phyloP scores from a whole-genome alignment of 2,329 filamentous ascomycete genomes.

The Capronia americana region DNA sequence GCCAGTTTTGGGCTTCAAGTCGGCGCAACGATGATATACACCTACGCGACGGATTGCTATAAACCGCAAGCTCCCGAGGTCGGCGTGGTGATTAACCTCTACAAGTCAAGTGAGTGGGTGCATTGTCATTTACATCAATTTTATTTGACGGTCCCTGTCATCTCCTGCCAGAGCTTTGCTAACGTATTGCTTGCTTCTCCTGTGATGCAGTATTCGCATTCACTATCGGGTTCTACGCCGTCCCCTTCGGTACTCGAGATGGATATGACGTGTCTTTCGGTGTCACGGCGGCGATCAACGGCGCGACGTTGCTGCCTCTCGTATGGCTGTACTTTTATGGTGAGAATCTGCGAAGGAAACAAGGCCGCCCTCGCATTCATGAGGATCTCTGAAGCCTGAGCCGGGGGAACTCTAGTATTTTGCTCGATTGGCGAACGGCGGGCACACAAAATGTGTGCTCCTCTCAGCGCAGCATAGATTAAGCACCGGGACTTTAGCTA shows the following conservation, averaged over 20 bases:
- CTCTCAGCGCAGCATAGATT: background rate
- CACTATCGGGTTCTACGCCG: constrained; percentile 16
- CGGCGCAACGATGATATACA: constrained; percentile 11
- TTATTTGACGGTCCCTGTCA: background rate
- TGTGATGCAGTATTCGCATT: constrained; percentile 9
- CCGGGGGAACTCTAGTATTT: too few species aligned
- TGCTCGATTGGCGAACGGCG: too few species aligned
- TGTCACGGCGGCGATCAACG: constrained; percentile 9
- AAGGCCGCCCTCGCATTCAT: constrained; percentile 6
- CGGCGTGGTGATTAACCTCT: constrained; percentile 13
- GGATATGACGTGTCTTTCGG: constrained; percentile 3
- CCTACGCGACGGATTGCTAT: constrained; percentile 16
- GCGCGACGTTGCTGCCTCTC: constrained; percentile 8
- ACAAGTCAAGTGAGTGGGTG: background rate
- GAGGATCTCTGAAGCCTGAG: constrained; percentile 4
- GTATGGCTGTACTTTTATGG: constrained; percentile 6
- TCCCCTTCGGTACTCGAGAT: constrained; percentile 2
- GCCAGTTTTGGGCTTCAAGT: constrained; percentile 11
- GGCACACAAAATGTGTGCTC: too few species aligned
- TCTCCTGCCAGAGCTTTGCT: background rate
- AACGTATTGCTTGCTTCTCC: background rate
- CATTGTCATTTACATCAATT: background rate
- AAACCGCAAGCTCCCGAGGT: constrained; percentile 15
- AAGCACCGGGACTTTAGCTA: background rate
- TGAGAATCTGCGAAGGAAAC: background rate